These are phyloP conservation scores for Stevia rebaudiana DNA, from an alignment of 140 eudicot species.

Conservation along the genomic window DNA sequence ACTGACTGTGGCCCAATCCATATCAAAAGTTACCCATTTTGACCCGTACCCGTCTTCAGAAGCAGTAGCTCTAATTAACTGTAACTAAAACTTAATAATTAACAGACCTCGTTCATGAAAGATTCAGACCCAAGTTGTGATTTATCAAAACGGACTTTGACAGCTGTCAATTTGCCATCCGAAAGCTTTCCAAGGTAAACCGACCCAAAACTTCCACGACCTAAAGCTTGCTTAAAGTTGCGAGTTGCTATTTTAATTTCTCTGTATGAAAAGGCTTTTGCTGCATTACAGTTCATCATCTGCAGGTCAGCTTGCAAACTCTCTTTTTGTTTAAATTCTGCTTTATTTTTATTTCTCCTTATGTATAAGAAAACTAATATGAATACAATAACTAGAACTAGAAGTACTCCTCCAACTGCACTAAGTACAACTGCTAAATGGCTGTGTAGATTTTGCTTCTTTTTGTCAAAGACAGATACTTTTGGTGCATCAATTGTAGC, in stretches of 20 bases:
- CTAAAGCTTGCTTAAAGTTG: slow-evolving; percentile 76
- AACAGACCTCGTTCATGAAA: slow-evolving; percentile 75
- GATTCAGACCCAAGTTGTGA: slow-evolving; percentile 71
- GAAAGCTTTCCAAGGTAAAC: slow-evolving; percentile 78
- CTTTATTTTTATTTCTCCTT: slow-evolving; percentile 42
- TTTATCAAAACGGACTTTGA: slow-evolving; percentile 76
- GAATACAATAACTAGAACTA: slow-evolving; percentile 33
- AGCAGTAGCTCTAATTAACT: neutral
- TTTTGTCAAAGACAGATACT: slow-evolving; percentile 62
- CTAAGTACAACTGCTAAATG: slow-evolving; percentile 57
- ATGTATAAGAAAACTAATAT: slow-evolving; percentile 36
- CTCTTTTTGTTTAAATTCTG: slow-evolving; percentile 22
- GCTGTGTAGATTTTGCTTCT: slow-evolving; percentile 48
- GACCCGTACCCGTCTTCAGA: neutral
- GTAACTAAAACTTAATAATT: neutral
- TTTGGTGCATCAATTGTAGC: slow-evolving; percentile 68
- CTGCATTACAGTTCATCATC: slow-evolving; percentile 46
- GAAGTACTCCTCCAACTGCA: slow-evolving; percentile 54
- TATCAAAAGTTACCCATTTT: neutral
- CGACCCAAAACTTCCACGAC: slow-evolving; percentile 89
- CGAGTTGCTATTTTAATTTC: slow-evolving; percentile 80
- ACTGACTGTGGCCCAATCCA: no score
- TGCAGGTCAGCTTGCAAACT: slow-evolving; percentile 47
- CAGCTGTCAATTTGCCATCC: slow-evolving; percentile 69
- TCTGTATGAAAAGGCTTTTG: slow-evolving; percentile 63